A percentile compares a stretch with the other conserved stretches of the same genome.
Conservation (phyloP, 352 stramenopile species). For the Phytophthora citricola region DNA sequence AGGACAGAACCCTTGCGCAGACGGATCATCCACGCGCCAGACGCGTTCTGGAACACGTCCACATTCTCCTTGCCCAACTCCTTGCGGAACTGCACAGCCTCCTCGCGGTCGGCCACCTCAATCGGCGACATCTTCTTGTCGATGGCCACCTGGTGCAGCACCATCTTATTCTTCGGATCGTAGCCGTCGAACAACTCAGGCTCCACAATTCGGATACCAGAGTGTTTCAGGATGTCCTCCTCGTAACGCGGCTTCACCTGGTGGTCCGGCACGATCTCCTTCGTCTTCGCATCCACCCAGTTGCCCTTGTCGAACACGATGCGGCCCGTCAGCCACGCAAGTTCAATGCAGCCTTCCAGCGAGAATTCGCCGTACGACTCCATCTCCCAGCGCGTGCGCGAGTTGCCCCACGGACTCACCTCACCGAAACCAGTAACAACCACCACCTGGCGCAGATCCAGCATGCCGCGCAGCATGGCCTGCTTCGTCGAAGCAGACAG, state of each 20-base stretch:
- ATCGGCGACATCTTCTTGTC: constrained; percentile 91
- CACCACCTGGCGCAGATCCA: constrained; percentile 85
- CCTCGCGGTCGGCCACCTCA: constrained; percentile 83
- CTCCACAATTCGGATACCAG: constrained; percentile 87
- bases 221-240: constrained; percentile 78
- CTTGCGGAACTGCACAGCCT: constrained; percentile 82
- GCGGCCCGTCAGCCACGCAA: constrained; percentile 86
- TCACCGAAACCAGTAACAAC: constrained; percentile 89
- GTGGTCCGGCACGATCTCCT: constrained; percentile 76
- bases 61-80: constrained; percentile 86
- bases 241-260: constrained; percentile 88
- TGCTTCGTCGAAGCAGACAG: constrained; percentile 52
- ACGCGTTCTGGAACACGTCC: constrained; percentile 78
- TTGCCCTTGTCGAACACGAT: constrained; percentile 85
- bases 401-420: constrained; percentile 87
- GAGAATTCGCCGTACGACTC: constrained; percentile 91
- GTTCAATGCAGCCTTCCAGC: constrained; percentile 88
- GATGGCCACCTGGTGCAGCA: constrained; percentile 88
- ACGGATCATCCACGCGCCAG: constrained; percentile 86
- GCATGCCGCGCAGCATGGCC: constrained; percentile 66
- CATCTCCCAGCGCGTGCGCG: constrained; percentile 91
- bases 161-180: constrained; percentile 88
- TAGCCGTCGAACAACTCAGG: constrained; percentile 89
- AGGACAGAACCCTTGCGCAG: constrained; percentile 83
- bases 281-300: constrained; percentile 86